Evolutionary conservation across 2,329 filamentous ascomycete species (phyloP).

Genomic region (Cryphonectria naterciae): DNA sequence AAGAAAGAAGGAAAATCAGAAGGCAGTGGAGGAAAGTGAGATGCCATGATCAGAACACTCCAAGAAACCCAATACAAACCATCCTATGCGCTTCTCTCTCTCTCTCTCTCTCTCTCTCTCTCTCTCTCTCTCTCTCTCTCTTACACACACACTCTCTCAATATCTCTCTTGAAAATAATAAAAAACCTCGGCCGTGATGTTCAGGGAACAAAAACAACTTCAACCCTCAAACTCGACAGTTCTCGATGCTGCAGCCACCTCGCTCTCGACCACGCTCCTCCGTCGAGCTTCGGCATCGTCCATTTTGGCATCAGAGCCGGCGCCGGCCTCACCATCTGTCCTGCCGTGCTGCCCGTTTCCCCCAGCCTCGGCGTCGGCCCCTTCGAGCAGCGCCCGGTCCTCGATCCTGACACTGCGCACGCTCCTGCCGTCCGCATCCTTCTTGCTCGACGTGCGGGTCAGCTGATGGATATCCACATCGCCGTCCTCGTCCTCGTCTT

Average conservation of each 20-base stretch:
- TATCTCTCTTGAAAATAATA: not conserved
- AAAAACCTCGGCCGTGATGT: no score
- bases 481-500: conserved; percentile 71
- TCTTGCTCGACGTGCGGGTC: conserved; percentile 48
- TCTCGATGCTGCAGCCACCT: conserved; percentile 39
- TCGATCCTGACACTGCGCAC: conserved; percentile 68
- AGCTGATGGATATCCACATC: conserved; percentile 39
- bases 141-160: not conserved
- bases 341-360: conserved; percentile 36
- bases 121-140: not conserved
- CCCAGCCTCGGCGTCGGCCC: conserved; percentile 72
- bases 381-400: conserved; percentile 73
- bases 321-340: conserved; percentile 31
- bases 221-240: conserved; percentile 53
- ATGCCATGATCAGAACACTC: not conserved
- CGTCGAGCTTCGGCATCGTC: conserved; percentile 26
- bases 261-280: conserved; percentile 29
- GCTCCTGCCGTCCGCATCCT: conserved; percentile 64
- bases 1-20: no score
- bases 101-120: not conserved
- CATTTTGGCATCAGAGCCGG: conserved; percentile 32
- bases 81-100: not conserved
- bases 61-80: not conserved
- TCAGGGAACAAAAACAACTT: conserved; percentile 21
- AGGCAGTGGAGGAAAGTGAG: not conserved